Conservation (phyloP, 1,284 basidiomycete genomes). For the Austroboletus olivaceoglutinosus region DNA sequence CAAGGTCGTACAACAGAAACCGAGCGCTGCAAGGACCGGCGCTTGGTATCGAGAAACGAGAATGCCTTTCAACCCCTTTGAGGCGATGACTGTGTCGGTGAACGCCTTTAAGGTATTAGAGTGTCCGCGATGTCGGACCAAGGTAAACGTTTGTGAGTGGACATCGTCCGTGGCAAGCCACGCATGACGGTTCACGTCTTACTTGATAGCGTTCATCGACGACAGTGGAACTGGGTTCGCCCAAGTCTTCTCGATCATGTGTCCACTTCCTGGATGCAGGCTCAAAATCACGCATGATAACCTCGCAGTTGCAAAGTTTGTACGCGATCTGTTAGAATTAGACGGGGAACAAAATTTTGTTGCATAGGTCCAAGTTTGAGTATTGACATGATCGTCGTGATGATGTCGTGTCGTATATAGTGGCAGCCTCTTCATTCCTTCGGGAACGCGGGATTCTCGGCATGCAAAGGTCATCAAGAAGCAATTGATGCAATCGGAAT, state of each 20-base stretch:
- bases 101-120: constrained; percentile 23
- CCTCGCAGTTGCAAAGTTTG: constrained; percentile 37
- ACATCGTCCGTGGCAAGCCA: neutral
- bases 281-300: constrained; percentile 32
- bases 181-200: neutral
- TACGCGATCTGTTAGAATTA: constrained; percentile 29
- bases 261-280: constrained; percentile 31
- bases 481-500: constrained; percentile 22
- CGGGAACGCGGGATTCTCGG: constrained; percentile 19
- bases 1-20: too few relatives aligned
- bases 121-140: constrained; percentile 37
- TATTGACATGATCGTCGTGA: neutral
- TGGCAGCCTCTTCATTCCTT: constrained; percentile 32
- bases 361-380: constrained; percentile 16
- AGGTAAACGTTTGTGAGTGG: constrained; percentile 31
- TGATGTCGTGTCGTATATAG: constrained; percentile 13
- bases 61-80: constrained; percentile 37
- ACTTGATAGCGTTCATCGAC: constrained; percentile 31
- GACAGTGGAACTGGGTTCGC: constrained; percentile 34
- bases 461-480: constrained; percentile 28
- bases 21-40: constrained; percentile 18
- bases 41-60: constrained; percentile 34
- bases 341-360: constrained; percentile 16
- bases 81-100: constrained; percentile 26
- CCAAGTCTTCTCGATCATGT: constrained; percentile 31